Evolutionary conservation across 1,139 yeast genomes (phyloP), one percentile per base, ranked within the genome.

Genomic region (Diutina siamensis): DNA sequence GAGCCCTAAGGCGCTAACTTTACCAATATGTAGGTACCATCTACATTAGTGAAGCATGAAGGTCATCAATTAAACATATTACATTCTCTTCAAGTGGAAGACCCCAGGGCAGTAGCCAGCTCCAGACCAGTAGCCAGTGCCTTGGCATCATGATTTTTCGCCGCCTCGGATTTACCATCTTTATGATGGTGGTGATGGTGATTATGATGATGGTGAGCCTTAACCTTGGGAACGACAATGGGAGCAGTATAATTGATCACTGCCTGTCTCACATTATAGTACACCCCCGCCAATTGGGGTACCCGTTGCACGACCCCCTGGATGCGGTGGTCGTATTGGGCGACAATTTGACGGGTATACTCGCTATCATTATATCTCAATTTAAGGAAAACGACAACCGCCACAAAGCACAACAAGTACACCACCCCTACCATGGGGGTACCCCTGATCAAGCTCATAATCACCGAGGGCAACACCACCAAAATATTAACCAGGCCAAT

Each of bases 331-430:
- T 75, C 80, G 53, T 67, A 69, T 46, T 62, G 64, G 9, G 57
- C 52, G 20, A 74, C 59, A 9, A 72, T 63, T 4, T 62, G 56
- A 48, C 66, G 64, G 28, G 77, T 71, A 53, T 65, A 71, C 48
- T 61, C 64, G 49, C 65, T 72, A 32, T 63, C 60, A 49, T 65
- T 67, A 53, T 55, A 73, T 53, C 80, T 64, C 47, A 74, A 60
- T 51, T 71, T 73, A 52, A 69, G 59, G 51, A 75, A 75, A 3
- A 63, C 64, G 33, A 69, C 59, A 20, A 72, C 60, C 1, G 62
- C 49, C 0, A 51, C 56, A 35, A 65, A 60, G 2, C 62, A 56
- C 10, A 60, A 35, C 1, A 64, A 46, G 21, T 38, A 22, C 31
- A 53, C 52, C 13, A 52, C 51, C 17, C 54, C 47, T 4, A 55